These are phyloP conservation scores for Urtica urens DNA, from an alignment of 306 rosid species.

Conservation along the genomic window DNA sequence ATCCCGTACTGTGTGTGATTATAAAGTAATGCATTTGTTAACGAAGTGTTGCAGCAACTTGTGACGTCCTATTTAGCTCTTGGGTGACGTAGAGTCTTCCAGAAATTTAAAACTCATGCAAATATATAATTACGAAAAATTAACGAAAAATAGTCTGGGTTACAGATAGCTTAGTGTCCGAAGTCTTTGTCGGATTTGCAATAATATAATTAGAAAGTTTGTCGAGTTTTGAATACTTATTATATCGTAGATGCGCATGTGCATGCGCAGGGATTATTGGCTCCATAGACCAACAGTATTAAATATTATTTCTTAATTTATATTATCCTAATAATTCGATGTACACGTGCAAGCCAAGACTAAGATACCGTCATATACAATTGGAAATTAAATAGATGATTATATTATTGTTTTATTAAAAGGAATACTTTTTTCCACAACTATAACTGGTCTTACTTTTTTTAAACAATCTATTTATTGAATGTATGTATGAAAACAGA, in stretches of 20 bases:
- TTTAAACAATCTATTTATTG: too few species aligned
- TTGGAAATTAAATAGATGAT: neutral
- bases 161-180: neutral
- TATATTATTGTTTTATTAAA: neutral
- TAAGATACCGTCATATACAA: neutral
- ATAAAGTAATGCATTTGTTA: too few species aligned
- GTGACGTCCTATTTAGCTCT: too few species aligned
- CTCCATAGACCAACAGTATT: neutral
- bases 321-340: neutral
- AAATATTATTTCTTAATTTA: neutral
- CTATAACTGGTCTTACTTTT: too few species aligned
- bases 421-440: too few species aligned
- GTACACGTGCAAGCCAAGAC: slow-evolving; percentile 1
- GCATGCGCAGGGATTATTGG: slow-evolving; percentile 5
- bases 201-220: neutral
- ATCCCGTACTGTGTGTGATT: too few species aligned
- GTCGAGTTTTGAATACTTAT: neutral
- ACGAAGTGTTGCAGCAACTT: too few species aligned
- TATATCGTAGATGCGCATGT: neutral
- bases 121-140: too few species aligned
- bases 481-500: too few species aligned
- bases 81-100: too few species aligned
- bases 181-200: neutral
- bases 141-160: too few species aligned
- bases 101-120: neutral